A percentile compares a stretch with the other conserved stretches of the same genome.
These are phyloP conservation scores for Didymella pinodella DNA, from an alignment of 2,329 filamentous ascomycete genomes.

Conservation along the genomic window DNA sequence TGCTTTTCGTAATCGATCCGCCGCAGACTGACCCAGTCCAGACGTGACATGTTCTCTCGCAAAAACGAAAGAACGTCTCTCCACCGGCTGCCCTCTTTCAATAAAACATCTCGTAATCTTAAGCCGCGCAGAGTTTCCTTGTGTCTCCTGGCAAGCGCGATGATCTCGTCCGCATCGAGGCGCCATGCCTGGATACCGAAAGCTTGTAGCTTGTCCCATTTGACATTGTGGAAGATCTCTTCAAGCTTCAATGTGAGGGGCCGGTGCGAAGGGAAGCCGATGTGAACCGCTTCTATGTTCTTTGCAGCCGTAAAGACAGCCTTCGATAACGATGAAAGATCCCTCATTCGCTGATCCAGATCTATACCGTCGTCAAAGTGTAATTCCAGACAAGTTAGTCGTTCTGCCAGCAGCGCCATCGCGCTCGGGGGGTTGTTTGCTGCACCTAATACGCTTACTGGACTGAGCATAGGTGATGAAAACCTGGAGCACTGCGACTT, in stretches of 20 bases:
- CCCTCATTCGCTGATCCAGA: conserved; percentile 64
- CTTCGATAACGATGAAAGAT: conserved; percentile 65
- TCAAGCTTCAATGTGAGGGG: conserved; percentile 67
- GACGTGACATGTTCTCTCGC: conserved; percentile 62
- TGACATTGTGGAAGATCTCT: conserved; percentile 68
- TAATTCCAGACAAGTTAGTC: conserved; percentile 69
- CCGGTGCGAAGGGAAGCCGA: conserved; percentile 67
- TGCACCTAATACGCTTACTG: conserved; percentile 64
- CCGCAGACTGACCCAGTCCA: conserved; percentile 70
- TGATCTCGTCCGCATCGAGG: conserved; percentile 67
- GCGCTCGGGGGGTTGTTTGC: conserved; percentile 57
- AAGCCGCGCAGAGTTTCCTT: conserved; percentile 65
- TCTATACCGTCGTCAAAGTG: conserved; percentile 68
- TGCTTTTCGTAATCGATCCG: conserved; percentile 66
- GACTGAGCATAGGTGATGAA: conserved; percentile 68
- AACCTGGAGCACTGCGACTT: conserved; percentile 66
- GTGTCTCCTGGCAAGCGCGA: conserved; percentile 64
- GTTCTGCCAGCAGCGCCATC: conserved; percentile 61
- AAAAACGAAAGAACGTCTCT: conserved; percentile 66
- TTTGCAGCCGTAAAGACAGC: conserved; percentile 66
- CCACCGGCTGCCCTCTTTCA: conserved; percentile 68
- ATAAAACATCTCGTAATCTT: conserved; percentile 66
- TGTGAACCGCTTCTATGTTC: conserved; percentile 68
- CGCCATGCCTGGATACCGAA: conserved; percentile 73
- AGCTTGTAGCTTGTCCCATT: conserved; percentile 67